Evolutionary conservation across 768 basidiomycete species (phyloP).

Genomic region (Mycena floridula): DNA sequence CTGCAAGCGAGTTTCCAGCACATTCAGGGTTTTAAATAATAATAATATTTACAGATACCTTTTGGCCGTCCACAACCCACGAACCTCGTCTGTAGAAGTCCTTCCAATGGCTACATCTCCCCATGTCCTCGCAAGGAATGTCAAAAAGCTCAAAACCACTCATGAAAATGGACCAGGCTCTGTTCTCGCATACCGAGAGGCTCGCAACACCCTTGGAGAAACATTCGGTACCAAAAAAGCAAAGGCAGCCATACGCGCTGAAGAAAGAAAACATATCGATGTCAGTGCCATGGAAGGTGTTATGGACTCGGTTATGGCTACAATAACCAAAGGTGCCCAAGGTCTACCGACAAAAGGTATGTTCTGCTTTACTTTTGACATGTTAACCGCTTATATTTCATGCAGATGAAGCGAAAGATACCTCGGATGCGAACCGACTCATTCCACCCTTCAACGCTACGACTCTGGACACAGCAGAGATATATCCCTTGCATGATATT

Average conservation of each 20-base stretch:
- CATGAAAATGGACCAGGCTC: constrained; percentile 42
- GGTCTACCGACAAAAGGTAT: constrained; percentile 66
- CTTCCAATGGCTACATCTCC: constrained; percentile 62
- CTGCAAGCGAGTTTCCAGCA: constrained; percentile 52
- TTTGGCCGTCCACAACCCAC: constrained; percentile 75
- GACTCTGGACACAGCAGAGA: constrained; percentile 65
- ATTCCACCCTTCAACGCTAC: constrained; percentile 69
- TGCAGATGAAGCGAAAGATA: constrained; percentile 62
- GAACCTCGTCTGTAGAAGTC: constrained; percentile 63
- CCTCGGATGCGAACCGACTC: constrained; percentile 57
- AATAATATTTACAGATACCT: constrained; percentile 56
- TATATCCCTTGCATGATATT: constrained; percentile 69
- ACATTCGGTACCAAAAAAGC: constrained; percentile 96
- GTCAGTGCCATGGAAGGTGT: constrained; percentile 83
- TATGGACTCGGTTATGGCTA: constrained; percentile 73
- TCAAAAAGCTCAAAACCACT: constrained; percentile 78
- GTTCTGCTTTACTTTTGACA: constrained; percentile 13
- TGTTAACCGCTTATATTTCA: constrained; percentile 3
- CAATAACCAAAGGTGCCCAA: constrained; percentile 69
- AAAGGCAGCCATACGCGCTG: constrained; percentile 75
- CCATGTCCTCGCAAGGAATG: constrained; percentile 64
- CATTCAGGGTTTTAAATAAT: constrained; percentile 1
- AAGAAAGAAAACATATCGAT: constrained; percentile 88
- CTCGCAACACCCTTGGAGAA: constrained; percentile 77
- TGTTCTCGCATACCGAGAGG: constrained; percentile 50